Base-by-base conservation (phyloP, 2,329 filamentous ascomycete species). In the Fusarium acutatum region DNA sequence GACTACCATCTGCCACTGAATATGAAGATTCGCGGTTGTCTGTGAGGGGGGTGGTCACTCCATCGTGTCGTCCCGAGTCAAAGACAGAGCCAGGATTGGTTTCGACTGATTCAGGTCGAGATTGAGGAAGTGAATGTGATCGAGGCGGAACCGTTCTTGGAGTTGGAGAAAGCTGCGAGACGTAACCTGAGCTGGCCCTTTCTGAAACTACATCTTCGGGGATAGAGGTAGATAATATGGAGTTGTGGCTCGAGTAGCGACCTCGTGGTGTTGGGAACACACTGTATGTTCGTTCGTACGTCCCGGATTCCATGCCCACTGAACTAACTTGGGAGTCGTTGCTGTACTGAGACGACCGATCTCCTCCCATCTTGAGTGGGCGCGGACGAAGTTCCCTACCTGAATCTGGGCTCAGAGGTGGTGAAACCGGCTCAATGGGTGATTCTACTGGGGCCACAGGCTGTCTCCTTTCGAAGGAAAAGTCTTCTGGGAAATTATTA, bases 131-230 rank as follows among this genome's bases (percentile, higher is more conserved):
- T 12, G 64, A 77, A 26, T 65, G 64, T 7, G 62, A 63, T 50
- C 64, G 72, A 53, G 76, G 69, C 22, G 69, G 69, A 14, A 74
- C 50, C 11, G 72, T 60, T 43, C 69, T 70, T 18, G 70, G 60
- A 40, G 60, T 67, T 15, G 66, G 61, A 46, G 64, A 64, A 14
- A 72, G 57, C n/a, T 77, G 76, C 30, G 74, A 62, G 26, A 63
- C 50, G n/a, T 67, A 67, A 18, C 60, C 68, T 28, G 65, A 60
- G 46, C 67, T 76, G 10, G 62, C 63, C 57, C 70, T 65, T 41
- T 76, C 71, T 22, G 75, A 68, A 24, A 77, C 76, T 7, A 67
- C 71, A 59, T 79, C 74, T 66, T 79, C 77, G 5, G 77, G 77
- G 44, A 79, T 79, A 17, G 77, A 74, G 13, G 76, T 67, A 18